phyloP scores from a whole-genome alignment of 768 basidiomycete genomes.

The Tricholoma hemisulphureum region DNA sequence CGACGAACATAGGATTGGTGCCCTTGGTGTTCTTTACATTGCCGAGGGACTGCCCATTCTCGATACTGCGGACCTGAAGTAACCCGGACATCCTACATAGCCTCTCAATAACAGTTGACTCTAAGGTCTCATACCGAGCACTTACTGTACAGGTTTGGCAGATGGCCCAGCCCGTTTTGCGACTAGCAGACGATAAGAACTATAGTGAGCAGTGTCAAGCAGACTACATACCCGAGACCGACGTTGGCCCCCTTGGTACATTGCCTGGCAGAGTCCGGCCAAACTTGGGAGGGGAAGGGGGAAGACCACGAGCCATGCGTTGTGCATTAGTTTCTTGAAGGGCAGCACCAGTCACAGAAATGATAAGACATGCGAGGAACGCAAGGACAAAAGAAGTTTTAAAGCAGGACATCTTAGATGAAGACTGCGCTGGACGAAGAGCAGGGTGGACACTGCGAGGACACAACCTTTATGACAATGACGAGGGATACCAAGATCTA shows the following conservation, averaged over 20 bases:
- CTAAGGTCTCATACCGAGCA: background rate
- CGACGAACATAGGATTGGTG: slow-evolving; percentile 23
- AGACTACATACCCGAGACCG: slow-evolving; percentile 17
- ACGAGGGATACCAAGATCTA: background rate
- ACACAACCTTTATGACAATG: background rate
- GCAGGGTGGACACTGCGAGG: background rate
- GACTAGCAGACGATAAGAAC: slow-evolving; percentile 10
- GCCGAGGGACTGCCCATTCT: slow-evolving; percentile 30
- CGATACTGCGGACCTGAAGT: slow-evolving; percentile 32
- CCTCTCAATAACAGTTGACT: slow-evolving; percentile 1
- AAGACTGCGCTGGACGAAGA: background rate
- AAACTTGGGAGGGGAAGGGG: slow-evolving; percentile 38
- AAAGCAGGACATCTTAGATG: slow-evolving; percentile 13
- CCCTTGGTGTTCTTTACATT: slow-evolving; percentile 34
- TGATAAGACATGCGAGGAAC: slow-evolving; percentile 21
- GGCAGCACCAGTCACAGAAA: slow-evolving; percentile 19
- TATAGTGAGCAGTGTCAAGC: background rate
- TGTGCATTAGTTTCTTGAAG: slow-evolving; percentile 39
- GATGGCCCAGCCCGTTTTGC: slow-evolving; percentile 22
- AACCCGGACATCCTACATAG: slow-evolving; percentile 32
- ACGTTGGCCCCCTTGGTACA: background rate
- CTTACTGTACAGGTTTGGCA: slow-evolving; percentile 25
- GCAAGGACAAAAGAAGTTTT: slow-evolving; percentile 22
- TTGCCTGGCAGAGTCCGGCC: slow-evolving; percentile 29
- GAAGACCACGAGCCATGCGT: slow-evolving; percentile 45